Base-by-base conservation (phyloP, 2,329 filamentous ascomycete genomes). In the Stagonosporopsis tanaceti region DNA sequence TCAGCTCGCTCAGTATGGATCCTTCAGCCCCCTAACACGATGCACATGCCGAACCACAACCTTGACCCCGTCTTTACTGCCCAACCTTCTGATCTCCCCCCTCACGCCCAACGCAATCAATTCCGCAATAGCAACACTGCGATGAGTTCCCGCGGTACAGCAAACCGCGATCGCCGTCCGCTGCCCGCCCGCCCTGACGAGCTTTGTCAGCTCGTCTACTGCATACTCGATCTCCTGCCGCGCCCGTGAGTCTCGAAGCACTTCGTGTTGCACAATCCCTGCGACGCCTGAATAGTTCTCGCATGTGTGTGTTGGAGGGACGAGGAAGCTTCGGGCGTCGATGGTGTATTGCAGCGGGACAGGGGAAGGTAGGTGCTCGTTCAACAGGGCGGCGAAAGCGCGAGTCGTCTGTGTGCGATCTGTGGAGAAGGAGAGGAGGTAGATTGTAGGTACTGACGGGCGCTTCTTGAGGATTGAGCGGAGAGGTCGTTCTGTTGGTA, bases 81-180 rank as follows among this genome's bases (percentile, higher is more conserved):
- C 39, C 42, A 22, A 53, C 54, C 48, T 34, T 38, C 20, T 57
- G 17, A 65, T 57, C 51, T 68, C 61, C 11, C 34, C 30, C 47
- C 62, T 61, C 4, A 70, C 58, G 11, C 61, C 62, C 52, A 57
- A 46, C 48, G 62, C 68, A 58, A 73, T 68, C 52, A 57, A 22
- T 62, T 74, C 70, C 27, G 65, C 70, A 51, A 72, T 53, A 12
- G 69, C 59, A 17, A 74, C 71, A 59, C 71, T 74, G 12, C 71
- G 65, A 61, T 74, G 71, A 28, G 71, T 74, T 9, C 71, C 71
- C 3, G 62, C 56, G 27, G 50, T 42, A 52, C 71, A 74, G 39
- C 67, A 69, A 6, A 70, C 65, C 40, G 63, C 67, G 14, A 72
- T 25, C 17, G 50, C 59, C 2, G 62, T 61, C 47, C 60, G 60